Evolutionary conservation across 1,139 yeast species (phyloP).

Genomic region (Yamadazyma pseudoaaseri): DNA sequence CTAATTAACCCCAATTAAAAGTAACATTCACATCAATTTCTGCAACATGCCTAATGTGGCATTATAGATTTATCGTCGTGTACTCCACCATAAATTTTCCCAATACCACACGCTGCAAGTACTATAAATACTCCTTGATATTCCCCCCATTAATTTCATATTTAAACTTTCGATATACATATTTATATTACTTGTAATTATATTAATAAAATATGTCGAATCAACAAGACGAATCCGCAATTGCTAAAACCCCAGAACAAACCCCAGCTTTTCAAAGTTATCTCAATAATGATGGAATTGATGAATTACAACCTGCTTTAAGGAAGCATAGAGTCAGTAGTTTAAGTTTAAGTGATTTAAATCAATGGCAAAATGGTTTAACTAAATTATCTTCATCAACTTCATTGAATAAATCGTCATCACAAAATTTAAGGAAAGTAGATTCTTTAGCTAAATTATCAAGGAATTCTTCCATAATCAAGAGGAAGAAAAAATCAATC

Average conservation of each 20-base stretch:
- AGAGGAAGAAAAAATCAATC: conserved; percentile 48
- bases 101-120: conserved; percentile 15
- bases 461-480: conserved; percentile 51
- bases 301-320: conserved; percentile 57
- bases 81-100: neutral
- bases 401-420: conserved; percentile 35
- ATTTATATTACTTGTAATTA: no score
- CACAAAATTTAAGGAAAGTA: conserved; percentile 47
- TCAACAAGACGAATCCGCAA: conserved; percentile 5
- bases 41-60: neutral
- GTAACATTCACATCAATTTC: no score
- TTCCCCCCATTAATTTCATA: conserved; percentile 1
- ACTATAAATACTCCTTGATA: conserved; percentile 6
- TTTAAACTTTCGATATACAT: neutral
- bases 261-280: conserved; percentile 47
- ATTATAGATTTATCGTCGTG: no score
- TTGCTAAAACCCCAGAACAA: conserved; percentile 17
- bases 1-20: no score
- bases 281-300: conserved; percentile 71
- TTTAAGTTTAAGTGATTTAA: conserved; percentile 66
- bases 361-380: conserved; percentile 54
- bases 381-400: conserved; percentile 46
- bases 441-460: conserved; percentile 52
- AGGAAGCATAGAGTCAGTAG: conserved; percentile 70
- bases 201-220: conserved; percentile 6